Evolutionary conservation across 257 asterid genomes (phyloP).

Genomic region (Jaltomata sinuosa): DNA sequence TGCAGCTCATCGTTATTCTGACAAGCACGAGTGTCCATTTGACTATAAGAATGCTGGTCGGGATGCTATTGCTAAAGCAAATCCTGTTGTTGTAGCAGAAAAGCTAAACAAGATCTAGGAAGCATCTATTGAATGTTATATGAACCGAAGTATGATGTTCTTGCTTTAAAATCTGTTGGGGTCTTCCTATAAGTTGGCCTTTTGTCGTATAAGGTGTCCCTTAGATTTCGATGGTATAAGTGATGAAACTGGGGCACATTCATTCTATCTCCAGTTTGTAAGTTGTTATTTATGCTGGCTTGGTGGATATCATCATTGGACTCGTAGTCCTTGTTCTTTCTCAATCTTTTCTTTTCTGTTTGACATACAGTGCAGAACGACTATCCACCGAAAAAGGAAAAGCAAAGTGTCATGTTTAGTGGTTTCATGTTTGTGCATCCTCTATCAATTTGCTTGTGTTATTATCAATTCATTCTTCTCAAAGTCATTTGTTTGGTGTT

Average conservation of each 20-base stretch:
- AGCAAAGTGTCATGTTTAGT: not conserved
- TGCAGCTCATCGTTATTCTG: conserved; percentile 47
- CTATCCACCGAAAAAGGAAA: not conserved
- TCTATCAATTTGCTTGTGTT: not conserved
- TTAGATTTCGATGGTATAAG: not conserved
- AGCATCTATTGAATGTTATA: not conserved
- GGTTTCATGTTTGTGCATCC: not conserved
- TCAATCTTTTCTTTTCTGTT: not conserved
- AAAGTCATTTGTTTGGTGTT: not conserved
- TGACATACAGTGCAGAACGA: not conserved
- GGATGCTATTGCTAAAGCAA: conserved; percentile 50
- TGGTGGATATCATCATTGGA: not conserved
- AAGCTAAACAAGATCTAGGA: conserved; percentile 46
- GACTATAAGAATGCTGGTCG: conserved; percentile 45
- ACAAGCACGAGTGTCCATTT: conserved; percentile 47
- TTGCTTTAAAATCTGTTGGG: not conserved
- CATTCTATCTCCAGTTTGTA: not conserved
- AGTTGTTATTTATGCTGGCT: conserved; percentile 1
- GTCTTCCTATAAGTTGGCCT: not conserved
- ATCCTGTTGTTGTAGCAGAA: conserved; percentile 46
- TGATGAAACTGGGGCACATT: not conserved
- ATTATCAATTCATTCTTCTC: not conserved
- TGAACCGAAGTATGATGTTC: not conserved
- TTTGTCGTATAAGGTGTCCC: not conserved
- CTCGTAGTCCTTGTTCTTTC: not conserved